phyloP scores from a whole-genome alignment of 2,329 filamentous ascomycete species.

The Rugonectria rugulosa region DNA sequence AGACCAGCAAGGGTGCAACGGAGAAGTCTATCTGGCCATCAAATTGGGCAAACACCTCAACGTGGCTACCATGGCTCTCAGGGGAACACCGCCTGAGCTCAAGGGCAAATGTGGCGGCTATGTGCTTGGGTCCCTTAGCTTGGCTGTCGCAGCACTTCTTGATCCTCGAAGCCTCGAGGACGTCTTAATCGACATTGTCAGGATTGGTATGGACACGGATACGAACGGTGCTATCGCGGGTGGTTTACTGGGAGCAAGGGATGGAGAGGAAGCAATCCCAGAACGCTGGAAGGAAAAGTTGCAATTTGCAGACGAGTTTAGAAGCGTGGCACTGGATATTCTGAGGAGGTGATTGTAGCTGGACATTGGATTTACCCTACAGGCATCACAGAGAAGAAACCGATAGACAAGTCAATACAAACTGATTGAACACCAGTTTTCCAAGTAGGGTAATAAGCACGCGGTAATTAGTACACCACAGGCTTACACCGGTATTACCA shows the following conservation, averaged over 20 bases:
- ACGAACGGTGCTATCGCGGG: constrained; percentile 57
- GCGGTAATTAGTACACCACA: too few relatives aligned
- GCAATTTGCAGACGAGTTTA: constrained; percentile 51
- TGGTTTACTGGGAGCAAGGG: constrained; percentile 53
- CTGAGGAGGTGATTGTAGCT: background rate
- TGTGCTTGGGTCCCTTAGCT: constrained; percentile 51
- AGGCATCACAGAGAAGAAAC: too few relatives aligned
- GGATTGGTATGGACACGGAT: constrained; percentile 54
- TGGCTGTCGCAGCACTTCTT: constrained; percentile 52
- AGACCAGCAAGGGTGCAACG: constrained; percentile 17
- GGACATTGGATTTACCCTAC: too few relatives aligned
- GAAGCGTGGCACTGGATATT: constrained; percentile 11
- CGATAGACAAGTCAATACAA: too few relatives aligned
- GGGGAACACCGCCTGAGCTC: constrained; percentile 41
- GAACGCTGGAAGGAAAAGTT: constrained; percentile 47
- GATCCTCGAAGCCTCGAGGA: constrained; percentile 51
- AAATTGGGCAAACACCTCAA: constrained; percentile 37
- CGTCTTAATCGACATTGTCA: constrained; percentile 54
- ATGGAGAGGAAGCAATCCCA: constrained; percentile 52
- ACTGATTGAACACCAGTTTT: too few relatives aligned
- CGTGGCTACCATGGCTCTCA: constrained; percentile 40
- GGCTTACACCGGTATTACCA: too few relatives aligned
- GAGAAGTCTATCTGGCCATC: constrained; percentile 38
- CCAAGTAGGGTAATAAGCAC: too few relatives aligned
- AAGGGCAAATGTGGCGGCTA: constrained; percentile 46